phyloP scores from a whole-genome alignment of 148 eudicot genomes.

The Heliamphora exappendiculata region DNA sequence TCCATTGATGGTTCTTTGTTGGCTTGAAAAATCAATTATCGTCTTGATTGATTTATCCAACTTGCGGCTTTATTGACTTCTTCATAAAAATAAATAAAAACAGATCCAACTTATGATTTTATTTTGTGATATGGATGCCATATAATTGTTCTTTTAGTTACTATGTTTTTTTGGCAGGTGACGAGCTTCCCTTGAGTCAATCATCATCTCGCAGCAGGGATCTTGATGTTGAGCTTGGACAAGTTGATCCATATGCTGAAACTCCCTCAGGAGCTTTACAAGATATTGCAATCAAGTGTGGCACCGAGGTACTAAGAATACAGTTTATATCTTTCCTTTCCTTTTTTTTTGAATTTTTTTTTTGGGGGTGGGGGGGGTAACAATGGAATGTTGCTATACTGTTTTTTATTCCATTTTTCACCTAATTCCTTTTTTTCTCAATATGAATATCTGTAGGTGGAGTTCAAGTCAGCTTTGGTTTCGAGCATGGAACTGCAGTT shows the following conservation, averaged over 20 bases:
- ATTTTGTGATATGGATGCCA: background rate
- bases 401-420: background rate
- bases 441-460: conserved; percentile 45
- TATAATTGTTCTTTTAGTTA: background rate
- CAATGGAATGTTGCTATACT: too few relatives aligned
- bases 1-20: background rate
- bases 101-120: background rate
- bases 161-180: conserved; percentile 35
- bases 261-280: conserved; percentile 65
- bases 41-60: conserved; percentile 1
- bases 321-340: background rate
- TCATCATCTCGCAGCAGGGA: conserved; percentile 54
- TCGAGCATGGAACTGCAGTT: conserved; percentile 58
- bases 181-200: conserved; percentile 42
- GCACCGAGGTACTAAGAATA: conserved; percentile 59
- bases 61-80: background rate
- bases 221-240: conserved; percentile 51
- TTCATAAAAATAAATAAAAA: background rate
- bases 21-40: background rate
- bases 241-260: conserved; percentile 36
- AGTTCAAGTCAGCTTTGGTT: conserved; percentile 53
- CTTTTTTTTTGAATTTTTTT: too few relatives aligned
- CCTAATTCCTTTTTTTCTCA: background rate
- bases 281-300: conserved; percentile 79
- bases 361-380: too few relatives aligned